These are phyloP conservation scores for Rhodotorula sp. DNA, from an alignment of 1,284 basidiomycete species.

Conservation along the genomic window DNA sequence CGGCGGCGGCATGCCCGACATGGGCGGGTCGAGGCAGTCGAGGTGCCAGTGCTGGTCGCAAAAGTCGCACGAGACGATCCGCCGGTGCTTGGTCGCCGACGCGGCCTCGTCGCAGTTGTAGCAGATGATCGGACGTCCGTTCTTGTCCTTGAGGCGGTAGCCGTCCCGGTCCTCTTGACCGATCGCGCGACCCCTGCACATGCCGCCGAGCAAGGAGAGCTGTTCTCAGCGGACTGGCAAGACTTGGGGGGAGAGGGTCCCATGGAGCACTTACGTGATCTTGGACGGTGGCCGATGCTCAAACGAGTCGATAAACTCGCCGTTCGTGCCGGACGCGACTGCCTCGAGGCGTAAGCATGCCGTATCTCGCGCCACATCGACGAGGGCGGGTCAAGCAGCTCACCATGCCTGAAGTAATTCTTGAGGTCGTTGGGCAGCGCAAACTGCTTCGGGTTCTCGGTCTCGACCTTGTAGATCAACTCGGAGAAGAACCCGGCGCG, in stretches of 20 bases:
- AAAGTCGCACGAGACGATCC: conserved; percentile 90
- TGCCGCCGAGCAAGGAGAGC: conserved; percentile 47
- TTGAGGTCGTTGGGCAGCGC: conserved; percentile 48
- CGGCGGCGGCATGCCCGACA: conserved; percentile 78
- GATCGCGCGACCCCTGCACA: conserved; percentile 33
- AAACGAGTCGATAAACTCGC: conserved; percentile 66
- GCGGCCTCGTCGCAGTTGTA: conserved; percentile 54
- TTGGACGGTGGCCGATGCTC: conserved; percentile 65
- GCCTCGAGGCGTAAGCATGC: conserved; percentile 3
- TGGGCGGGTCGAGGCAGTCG: conserved; percentile 90
- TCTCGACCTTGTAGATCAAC: conserved; percentile 47
- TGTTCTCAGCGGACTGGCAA: conserved; percentile 4
- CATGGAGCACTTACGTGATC: conserved; percentile 56
- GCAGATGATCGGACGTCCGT: conserved; percentile 77
- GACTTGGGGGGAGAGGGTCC: neutral
- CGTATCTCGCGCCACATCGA: too few species aligned
- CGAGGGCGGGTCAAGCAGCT: neutral
- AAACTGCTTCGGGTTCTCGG: conserved; percentile 50
- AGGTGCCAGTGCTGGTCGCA: conserved; percentile 95
- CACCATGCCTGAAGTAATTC: conserved; percentile 49
- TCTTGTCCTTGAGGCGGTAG: conserved; percentile 79
- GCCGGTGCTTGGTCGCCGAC: conserved; percentile 48
- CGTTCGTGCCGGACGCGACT: conserved; percentile 48
- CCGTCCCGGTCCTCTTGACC: conserved; percentile 80
- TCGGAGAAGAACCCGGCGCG: conserved; percentile 46